A percentile compares a stretch with the other conserved stretches of the same genome.
These are phyloP conservation scores for Sutorius australiensis DNA, from an alignment of 768 basidiomycete species.

Conservation along the genomic window DNA sequence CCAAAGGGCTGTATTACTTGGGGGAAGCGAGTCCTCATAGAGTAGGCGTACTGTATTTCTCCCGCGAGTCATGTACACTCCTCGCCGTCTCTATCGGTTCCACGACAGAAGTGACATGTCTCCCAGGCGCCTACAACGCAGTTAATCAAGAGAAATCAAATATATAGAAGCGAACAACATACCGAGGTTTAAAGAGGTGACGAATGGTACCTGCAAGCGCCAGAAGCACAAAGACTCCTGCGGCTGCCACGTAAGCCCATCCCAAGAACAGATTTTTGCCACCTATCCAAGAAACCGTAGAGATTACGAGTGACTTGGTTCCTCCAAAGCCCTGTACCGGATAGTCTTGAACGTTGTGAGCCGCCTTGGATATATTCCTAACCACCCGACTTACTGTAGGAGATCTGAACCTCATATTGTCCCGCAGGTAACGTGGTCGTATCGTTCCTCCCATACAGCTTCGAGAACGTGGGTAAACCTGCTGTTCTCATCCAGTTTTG, in stretches of 20 bases:
- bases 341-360: constrained; percentile 60
- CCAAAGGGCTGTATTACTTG: constrained; percentile 22
- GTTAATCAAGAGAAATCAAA: neutral
- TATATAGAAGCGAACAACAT: constrained; percentile 17
- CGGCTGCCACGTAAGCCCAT: constrained; percentile 93
- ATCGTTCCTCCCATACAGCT: constrained; percentile 92
- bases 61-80: constrained; percentile 1
- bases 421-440: constrained; percentile 65
- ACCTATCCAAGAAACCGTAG: constrained; percentile 97
- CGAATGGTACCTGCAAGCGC: constrained; percentile 86
- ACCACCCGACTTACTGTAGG: constrained; percentile 56
- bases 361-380: neutral
- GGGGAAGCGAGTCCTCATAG: constrained; percentile 16
- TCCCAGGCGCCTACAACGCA: constrained; percentile 60
- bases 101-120: constrained; percentile 87
- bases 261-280: constrained; percentile 98
- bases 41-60: constrained; percentile 9
- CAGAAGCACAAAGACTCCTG: constrained; percentile 82
- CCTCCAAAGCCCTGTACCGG: constrained; percentile 89
- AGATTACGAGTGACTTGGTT: constrained; percentile 95
- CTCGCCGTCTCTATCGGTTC: constrained; percentile 48
- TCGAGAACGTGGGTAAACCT: constrained; percentile 93
- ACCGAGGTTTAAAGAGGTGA: constrained; percentile 92
- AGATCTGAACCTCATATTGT: constrained; percentile 68
- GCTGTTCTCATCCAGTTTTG: constrained; percentile 99